phyloP scores from a whole-genome alignment of 805 yeast genomes.

The Candida parachauliodes region DNA sequence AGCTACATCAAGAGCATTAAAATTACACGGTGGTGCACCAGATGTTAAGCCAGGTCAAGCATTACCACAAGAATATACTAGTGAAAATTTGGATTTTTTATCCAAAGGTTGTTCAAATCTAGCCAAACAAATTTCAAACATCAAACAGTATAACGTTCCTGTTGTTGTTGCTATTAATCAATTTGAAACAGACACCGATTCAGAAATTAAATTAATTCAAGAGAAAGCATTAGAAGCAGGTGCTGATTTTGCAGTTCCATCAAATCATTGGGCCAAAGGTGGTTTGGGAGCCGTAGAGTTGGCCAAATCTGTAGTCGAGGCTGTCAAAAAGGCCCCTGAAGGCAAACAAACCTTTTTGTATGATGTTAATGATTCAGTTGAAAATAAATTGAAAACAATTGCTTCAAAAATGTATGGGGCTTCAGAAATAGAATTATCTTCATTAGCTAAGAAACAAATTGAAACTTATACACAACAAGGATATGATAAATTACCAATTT shows the following conservation, averaged over 20 bases:
- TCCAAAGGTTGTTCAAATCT: conserved; percentile 80
- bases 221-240: conserved; percentile 86
- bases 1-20: conserved; percentile 95
- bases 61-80: conserved; percentile 74
- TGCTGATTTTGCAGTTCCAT: conserved; percentile 83
- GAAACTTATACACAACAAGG: conserved; percentile 83
- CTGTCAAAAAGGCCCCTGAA: conserved; percentile 42
- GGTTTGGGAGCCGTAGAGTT: conserved; percentile 84
- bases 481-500: conserved; percentile 84
- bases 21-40: conserved; percentile 96
- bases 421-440: conserved; percentile 72
- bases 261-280: conserved; percentile 96
- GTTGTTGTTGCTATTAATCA: conserved; percentile 93
- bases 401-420: conserved; percentile 95
- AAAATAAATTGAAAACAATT: conserved; percentile 72
- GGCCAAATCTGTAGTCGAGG: conserved; percentile 79
- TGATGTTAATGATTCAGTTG: conserved; percentile 67
- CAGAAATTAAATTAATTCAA: conserved; percentile 76
- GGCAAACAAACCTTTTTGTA: conserved; percentile 55
- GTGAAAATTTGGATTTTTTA: conserved; percentile 78
- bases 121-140: conserved; percentile 86
- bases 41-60: conserved; percentile 92
- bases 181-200: conserved; percentile 76
- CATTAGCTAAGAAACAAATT: conserved; percentile 76
- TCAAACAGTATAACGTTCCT: conserved; percentile 79